Evolutionary conservation across 176 grass and related monocot species (phyloP).

Genomic region (Miscanthus lutarioriparius): DNA sequence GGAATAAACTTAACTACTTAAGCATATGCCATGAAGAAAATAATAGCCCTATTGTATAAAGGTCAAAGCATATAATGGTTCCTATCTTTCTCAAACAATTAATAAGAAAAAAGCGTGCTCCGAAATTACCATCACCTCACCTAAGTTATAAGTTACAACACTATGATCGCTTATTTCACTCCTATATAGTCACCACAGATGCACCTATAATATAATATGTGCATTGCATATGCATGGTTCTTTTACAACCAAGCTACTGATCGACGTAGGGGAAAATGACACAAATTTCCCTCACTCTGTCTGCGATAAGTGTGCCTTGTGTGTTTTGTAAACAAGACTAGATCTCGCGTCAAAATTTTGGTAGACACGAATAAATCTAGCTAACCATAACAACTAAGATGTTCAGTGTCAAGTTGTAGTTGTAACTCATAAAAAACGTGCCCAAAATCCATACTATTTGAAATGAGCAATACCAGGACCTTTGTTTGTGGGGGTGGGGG

Average conservation of each 20-base stretch:
- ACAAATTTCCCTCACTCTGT: neutral
- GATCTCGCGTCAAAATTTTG: neutral
- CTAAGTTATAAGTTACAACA: neutral
- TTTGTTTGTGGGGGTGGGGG: neutral
- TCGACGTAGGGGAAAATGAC: neutral
- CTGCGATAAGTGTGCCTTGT: neutral
- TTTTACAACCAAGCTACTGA: neutral
- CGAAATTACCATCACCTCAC: neutral
- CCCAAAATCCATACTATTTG: neutral
- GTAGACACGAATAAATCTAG: neutral
- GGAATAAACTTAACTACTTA: neutral
- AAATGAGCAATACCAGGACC: neutral
- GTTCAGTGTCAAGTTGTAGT: neutral
- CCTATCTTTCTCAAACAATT: neutral
- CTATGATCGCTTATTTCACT: neutral
- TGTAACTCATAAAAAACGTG: neutral
- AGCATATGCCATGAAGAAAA: constrained; percentile 5
- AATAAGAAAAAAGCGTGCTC: neutral
- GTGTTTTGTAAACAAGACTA: neutral
- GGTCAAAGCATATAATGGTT: neutral
- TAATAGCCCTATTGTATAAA: neutral
- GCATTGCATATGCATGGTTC: neutral
- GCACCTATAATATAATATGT: neutral
- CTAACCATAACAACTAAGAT: neutral
- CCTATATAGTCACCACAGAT: neutral